Base-by-base conservation (phyloP, 129 eudicot genomes). In the Tagetes erecta region DNA sequence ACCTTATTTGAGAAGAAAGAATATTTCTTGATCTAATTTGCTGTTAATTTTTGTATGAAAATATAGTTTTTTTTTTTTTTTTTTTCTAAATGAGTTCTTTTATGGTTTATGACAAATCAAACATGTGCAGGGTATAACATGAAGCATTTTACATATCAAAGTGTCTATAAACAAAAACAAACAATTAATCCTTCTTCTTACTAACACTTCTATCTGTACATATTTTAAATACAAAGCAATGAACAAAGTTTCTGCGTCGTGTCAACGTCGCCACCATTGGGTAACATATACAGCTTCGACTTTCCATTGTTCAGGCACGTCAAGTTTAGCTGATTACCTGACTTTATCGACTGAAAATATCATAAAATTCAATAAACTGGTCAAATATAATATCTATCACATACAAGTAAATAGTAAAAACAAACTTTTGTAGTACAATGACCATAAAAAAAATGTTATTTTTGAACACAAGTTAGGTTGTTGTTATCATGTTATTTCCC, bases 211-310 rank as follows among this genome's bases (percentile, higher is more conserved):
- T 66, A 57, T 50, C 5, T 0, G 10, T 51, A 53, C 8, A 51
- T 49, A 8, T 7, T 8, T 79, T 65, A 79, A 34, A 72, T 79
- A 51, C 83, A 79, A 44, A 79, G 74, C 68, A 72, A 63, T 37
- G 83, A 73, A 79, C 83, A 79, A 53, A 79, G 78, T 56, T 79
- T 72, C 37, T 44, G 78, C 34, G 68, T 56, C 62, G 70, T 63
- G 7, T 37, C 31, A 46, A 45, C 40, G 13, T 55, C 69, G 33
- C 74, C 41, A 79, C 68, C 74, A 52, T 44, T 41, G 0, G 78
- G 83, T 55, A 79, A 66, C 60, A 64, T 36, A 72, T 79, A 79
- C 20, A 75, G 14, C 83, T 67, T 79, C 63, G 78, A 79, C 39
- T 72, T 79, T 7, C 78, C 78, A 42, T 72, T 79, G 63, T 20